phyloP scores from a whole-genome alignment of 2,329 filamentous ascomycete genomes.

The Aspergillus ruber region DNA sequence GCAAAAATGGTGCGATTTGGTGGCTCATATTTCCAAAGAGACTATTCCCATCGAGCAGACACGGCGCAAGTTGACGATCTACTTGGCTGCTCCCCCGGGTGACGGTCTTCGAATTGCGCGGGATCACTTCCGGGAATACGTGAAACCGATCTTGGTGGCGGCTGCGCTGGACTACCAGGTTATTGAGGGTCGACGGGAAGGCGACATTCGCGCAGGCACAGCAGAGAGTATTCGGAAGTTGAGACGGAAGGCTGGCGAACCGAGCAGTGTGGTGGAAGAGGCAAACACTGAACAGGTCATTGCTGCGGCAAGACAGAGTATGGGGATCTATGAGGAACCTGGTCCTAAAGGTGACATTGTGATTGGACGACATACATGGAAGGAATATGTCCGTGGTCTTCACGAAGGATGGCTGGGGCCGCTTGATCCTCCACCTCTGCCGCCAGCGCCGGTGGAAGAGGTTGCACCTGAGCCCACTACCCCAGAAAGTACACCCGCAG shows the following conservation, averaged over 20 bases:
- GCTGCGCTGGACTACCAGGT: constrained; percentile 95
- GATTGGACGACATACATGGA: constrained; percentile 89
- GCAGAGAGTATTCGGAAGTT: constrained; percentile 73
- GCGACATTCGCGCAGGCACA: constrained; percentile 81
- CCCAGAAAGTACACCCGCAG: constrained; percentile 5
- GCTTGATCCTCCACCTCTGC: constrained; percentile 45
- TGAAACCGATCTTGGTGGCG: constrained; percentile 85
- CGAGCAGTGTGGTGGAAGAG: constrained; percentile 37
- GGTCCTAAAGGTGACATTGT: constrained; percentile 79
- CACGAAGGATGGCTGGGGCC: constrained; percentile 97
- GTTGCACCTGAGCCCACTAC: constrained; percentile 21
- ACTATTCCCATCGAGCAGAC: constrained; percentile 65
- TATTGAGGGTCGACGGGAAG: constrained; percentile 82
- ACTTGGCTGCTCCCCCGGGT: constrained; percentile 76
- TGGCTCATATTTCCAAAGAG: constrained; percentile 76
- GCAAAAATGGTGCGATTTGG: constrained; percentile 76
- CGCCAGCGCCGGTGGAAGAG: constrained; percentile 16
- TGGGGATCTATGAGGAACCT: constrained; percentile 63
- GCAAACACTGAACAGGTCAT: constrained; percentile 56
- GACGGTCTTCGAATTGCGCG: constrained; percentile 79
- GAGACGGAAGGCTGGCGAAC: constrained; percentile 56
- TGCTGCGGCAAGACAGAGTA: constrained; percentile 56
- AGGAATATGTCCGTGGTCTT: constrained; percentile 86
- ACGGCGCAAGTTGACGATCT: constrained; percentile 78
- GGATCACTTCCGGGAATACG: constrained; percentile 91